phyloP scores from a whole-genome alignment of 768 basidiomycete genomes.

The Trametes elegans region DNA sequence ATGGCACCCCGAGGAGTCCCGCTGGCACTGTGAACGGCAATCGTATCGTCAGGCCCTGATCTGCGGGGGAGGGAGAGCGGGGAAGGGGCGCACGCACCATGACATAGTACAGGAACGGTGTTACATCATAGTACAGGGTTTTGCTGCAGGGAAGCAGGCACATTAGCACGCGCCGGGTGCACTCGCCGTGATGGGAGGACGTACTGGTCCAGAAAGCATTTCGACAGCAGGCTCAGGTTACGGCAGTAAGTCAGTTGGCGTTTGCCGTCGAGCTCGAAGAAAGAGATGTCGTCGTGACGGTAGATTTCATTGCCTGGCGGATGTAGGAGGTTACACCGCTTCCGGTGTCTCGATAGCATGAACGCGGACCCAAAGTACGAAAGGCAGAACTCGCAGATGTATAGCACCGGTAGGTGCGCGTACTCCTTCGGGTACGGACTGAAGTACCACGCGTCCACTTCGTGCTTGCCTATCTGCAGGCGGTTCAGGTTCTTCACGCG shows the following conservation, averaged over 20 bases:
- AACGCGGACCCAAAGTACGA: constrained; percentile 88
- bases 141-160: constrained; percentile 55
- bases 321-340: constrained; percentile 86
- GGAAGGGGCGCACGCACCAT: constrained; percentile 59
- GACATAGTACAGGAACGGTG: constrained; percentile 99
- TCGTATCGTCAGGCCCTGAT: neutral
- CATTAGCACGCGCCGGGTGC: constrained; percentile 18
- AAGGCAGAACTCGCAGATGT: constrained; percentile 98
- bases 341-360: constrained; percentile 90
- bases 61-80: neutral
- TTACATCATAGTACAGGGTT: constrained; percentile 99
- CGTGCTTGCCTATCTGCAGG: constrained; percentile 92
- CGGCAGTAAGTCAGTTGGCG: constrained; percentile 95
- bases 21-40: constrained; percentile 54
- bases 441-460: constrained; percentile 99
- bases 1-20: constrained; percentile 90
- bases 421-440: constrained; percentile 98
- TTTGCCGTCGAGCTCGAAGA: constrained; percentile 98
- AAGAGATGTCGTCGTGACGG: constrained; percentile 93
- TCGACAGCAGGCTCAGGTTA: constrained; percentile 93
- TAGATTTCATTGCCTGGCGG: constrained; percentile 99
- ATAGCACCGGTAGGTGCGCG: constrained; percentile 91
- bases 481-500: constrained; percentile 98
- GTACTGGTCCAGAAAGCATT: constrained; percentile 98
- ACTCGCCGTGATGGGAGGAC: constrained; percentile 32